Base-by-base conservation (phyloP, 176 grass and related monocot genomes). In the Eremochloa ophiuroides region DNA sequence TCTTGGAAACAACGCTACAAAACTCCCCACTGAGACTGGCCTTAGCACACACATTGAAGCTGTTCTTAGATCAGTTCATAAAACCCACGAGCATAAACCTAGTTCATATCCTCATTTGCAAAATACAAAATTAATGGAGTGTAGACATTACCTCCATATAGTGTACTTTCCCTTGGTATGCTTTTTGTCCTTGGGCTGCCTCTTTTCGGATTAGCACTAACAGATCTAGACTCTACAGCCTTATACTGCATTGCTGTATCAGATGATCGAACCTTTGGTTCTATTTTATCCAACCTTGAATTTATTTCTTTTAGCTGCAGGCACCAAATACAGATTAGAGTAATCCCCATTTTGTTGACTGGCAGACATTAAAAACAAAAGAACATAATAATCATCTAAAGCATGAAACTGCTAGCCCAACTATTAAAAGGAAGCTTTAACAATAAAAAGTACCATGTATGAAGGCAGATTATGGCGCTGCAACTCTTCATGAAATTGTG, bases 401-500 rank as follows among this genome's bases (percentile, higher is more conserved):
- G 10, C 62, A 81, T 7, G 28, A 75, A 43, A 75, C 35, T 51
- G 28, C 33, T 63, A 76, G 10, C 84, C 14, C 26, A 81, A 76
- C 61, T 63, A 66, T 51, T 64, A 47, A 73, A 77, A 55, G 2
- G n/a, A 68, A 34, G 6, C 78, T 73, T 27, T 74, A 73, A 7
- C 35, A 23, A 60, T 16, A 42, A 23, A 23, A 80, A 37, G 48
- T 89, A 98, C 96, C 93, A 98, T 95, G 71, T 90, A 89, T 3
- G 88, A 79, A 79, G 96, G 93, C 39, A 98, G 82, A 86, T 93
- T 91, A 71, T 98, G 91, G 28, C 93, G 90, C 78, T 98, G 93
- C 78, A 98, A 81, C 71, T 98, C 96, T 83, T 98, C 96, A 84
- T 91, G 88, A 84, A 98, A 98, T 46, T 98, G 96, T 82, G 96